Evolutionary conservation across 345 rosid genomes (phyloP).

Genomic region (Syzygium jambos): DNA sequence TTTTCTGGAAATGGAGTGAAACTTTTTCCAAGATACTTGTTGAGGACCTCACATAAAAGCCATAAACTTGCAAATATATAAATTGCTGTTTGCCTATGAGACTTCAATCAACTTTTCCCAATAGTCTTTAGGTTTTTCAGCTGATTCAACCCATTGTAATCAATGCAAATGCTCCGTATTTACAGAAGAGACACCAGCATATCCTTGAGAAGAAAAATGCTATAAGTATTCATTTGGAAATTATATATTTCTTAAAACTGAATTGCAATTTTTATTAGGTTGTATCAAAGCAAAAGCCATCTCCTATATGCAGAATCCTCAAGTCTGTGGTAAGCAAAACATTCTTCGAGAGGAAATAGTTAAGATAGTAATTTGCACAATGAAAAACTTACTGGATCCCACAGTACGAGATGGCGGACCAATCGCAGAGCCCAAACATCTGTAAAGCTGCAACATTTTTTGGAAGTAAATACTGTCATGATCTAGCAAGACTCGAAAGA

Average conservation of each 20-base stretch:
- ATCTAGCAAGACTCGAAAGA: not conserved
- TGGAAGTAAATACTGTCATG: not conserved
- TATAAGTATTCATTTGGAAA: not conserved
- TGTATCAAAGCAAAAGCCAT: not conserved
- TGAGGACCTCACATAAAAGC: not conserved
- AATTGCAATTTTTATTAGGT: not conserved
- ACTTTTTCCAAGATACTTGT: not conserved
- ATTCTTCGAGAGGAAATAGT: not conserved
- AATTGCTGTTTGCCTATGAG: not conserved
- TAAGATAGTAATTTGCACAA: not conserved
- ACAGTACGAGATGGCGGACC: slow-evolving; percentile 66
- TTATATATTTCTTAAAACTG: not conserved
- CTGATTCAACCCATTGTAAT: not conserved
- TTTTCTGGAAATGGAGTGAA: not conserved
- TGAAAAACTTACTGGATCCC: slow-evolving; percentile 71
- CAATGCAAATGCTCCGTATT: not conserved
- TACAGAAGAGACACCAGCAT: not conserved
- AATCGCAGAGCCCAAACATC: slow-evolving; percentile 77
- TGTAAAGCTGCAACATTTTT: slow-evolving; percentile 51
- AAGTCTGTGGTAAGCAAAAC: not conserved
- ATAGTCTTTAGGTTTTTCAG: not conserved
- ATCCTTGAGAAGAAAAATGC: not conserved
- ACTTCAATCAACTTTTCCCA: not conserved
- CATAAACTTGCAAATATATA: not conserved
- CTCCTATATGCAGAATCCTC: not conserved